Conservation (phyloP, 2,329 filamentous ascomycete genomes). For the Epichloe elymi region DNA sequence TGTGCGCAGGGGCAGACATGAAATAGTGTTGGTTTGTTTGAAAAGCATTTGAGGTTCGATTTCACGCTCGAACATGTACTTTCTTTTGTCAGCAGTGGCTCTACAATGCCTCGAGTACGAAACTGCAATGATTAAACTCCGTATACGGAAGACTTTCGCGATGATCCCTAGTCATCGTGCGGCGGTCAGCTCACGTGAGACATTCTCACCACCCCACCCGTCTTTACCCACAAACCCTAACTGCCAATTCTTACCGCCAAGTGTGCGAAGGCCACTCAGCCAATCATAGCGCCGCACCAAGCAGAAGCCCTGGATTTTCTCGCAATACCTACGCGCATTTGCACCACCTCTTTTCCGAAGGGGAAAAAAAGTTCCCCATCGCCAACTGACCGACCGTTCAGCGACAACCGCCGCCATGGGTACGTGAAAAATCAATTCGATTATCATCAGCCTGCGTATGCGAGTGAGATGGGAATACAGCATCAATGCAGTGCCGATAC, state of each 20-base stretch:
- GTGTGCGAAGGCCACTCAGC: conserved; percentile 1
- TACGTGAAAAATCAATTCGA: conserved; percentile 35
- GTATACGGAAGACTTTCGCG: too few species aligned
- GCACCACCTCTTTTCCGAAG: conserved; percentile 22
- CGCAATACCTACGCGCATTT: conserved; percentile 10
- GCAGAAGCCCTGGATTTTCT: conserved; percentile 17
- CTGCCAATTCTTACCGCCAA: conserved; percentile 31
- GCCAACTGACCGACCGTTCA: conserved; percentile 29
- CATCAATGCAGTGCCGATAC: not conserved
- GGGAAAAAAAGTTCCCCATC: conserved; percentile 18
- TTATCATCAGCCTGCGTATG: conserved; percentile 31
- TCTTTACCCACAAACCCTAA: conserved; percentile 22
- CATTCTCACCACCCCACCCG: not conserved
- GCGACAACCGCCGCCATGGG: conserved; percentile 43
- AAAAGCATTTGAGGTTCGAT: too few species aligned
- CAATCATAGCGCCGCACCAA: conserved; percentile 9
- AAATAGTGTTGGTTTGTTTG: not conserved
- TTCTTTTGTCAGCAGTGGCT: not conserved
- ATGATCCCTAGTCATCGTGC: too few species aligned
- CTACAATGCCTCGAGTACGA: too few species aligned
- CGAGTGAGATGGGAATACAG: conserved; percentile 27
- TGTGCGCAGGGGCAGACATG: not conserved
- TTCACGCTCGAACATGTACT: not conserved
- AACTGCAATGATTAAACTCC: too few species aligned
- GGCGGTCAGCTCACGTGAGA: conserved; percentile 1